Base-by-base conservation (phyloP, 768 basidiomycete genomes). In the Amanita pseudoporphyria region DNA sequence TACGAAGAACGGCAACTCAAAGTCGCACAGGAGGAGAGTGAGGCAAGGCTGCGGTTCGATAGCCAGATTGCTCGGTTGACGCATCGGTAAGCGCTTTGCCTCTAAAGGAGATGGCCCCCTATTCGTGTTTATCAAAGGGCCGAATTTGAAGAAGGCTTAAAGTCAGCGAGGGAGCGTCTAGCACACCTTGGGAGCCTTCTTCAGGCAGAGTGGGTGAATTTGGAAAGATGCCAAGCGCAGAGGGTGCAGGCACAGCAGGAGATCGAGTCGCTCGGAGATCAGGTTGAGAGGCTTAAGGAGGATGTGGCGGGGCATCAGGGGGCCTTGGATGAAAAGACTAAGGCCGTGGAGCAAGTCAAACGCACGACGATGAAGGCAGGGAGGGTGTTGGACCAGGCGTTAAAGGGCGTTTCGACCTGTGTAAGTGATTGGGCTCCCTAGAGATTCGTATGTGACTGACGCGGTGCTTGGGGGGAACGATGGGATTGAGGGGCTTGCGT, bases 1-100 rank as follows among this genome's bases (percentile, higher is more conserved):
- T 99, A 94, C 61, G 95, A 98, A 65, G 87, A 91, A 60, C 80
- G 86, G 18, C 91, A 95, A 59, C 71, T 97, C 26, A 87, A 84
- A 63, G 78, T 88, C 19, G 90, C 88, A 0, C 84, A 92, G 64
- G 87, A 88, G 57, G 91, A 92, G 63, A 87, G 79, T 59, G 88
- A 87, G 57, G 87, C 87, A 6, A 70, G 88, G 51, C 67, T 93
- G 55, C 76, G 84, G 41, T 95, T 81, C 56, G 84, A 92, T 55
- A 87, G 82, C 4, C 91, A 94, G 62, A 86, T 94, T 52, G 84
- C 86, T 0, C 76, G 94, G 7, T 68, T 97, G 50, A 81, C 76
- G 2, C 88, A 94, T 65, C 87, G 90, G 93, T 92, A 62, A 49
- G 81, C 67, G 36, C 26, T 54, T 26, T 30, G 41, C 42, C 45